Evolutionary conservation across 2,329 filamentous ascomycete species (phyloP).

Genomic region (Huntiella decipiens): DNA sequence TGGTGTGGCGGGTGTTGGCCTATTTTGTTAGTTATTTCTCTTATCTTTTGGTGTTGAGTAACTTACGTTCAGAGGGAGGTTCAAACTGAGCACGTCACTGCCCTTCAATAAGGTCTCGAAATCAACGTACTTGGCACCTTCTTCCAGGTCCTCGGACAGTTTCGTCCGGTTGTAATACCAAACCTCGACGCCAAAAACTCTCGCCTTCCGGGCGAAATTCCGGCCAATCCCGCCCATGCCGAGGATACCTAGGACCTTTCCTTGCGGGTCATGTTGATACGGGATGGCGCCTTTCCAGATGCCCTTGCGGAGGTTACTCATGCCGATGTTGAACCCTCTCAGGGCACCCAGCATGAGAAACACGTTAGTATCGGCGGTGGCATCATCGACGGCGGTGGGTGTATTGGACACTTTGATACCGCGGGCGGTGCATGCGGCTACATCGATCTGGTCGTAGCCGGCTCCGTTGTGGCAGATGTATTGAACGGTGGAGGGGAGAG

Average conservation of each 20-base stretch:
- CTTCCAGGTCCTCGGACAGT: slow-evolving; percentile 35
- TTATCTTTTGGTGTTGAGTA: background rate
- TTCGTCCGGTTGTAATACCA: slow-evolving; percentile 55
- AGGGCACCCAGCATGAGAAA: slow-evolving; percentile 68
- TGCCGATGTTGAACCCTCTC: slow-evolving; percentile 49
- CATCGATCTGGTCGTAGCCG: slow-evolving; percentile 70
- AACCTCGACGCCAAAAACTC: slow-evolving; percentile 56
- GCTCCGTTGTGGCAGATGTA: slow-evolving; percentile 51
- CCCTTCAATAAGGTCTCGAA: slow-evolving; percentile 53
- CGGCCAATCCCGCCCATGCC: slow-evolving; percentile 76
- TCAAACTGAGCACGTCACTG: slow-evolving; percentile 63
- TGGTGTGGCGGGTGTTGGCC: slow-evolving; percentile 53
- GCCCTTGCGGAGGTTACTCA: slow-evolving; percentile 45
- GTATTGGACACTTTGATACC: slow-evolving; percentile 59
- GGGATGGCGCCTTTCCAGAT: slow-evolving; percentile 46
- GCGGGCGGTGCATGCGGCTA: slow-evolving; percentile 48
- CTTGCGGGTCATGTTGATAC: slow-evolving; percentile 57
- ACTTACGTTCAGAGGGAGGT: slow-evolving; percentile 63
- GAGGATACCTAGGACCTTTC: slow-evolving; percentile 60
- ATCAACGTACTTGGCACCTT: slow-evolving; percentile 45
- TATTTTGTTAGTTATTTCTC: slow-evolving; percentile 14
- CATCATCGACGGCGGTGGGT: slow-evolving; percentile 62
- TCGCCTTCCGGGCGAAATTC: slow-evolving; percentile 55
- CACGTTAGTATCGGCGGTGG: slow-evolving; percentile 64
- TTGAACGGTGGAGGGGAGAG: slow-evolving; percentile 31